phyloP scores from a whole-genome alignment of 257 asterid genomes.

The Nicotiana attenuata region DNA sequence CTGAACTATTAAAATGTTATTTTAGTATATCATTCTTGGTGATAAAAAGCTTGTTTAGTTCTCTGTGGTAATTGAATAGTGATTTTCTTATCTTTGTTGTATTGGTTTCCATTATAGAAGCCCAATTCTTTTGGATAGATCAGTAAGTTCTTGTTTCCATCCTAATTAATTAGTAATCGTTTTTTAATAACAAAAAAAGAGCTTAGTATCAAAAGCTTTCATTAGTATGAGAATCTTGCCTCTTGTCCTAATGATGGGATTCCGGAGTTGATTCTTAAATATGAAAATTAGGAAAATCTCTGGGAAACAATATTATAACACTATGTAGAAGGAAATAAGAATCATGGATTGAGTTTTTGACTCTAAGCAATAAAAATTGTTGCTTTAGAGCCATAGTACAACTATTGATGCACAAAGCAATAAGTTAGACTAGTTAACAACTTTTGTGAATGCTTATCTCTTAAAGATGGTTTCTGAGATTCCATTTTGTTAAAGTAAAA shows the following conservation, averaged over 20 bases:
- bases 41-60: not conserved
- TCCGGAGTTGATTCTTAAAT: not conserved
- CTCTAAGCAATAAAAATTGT: not conserved
- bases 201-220: not conserved
- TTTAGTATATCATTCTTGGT: slow-evolving; percentile 2
- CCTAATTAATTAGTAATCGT: not conserved
- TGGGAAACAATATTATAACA: not conserved
- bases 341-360: not conserved
- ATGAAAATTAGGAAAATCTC: not conserved
- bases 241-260: not conserved
- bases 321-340: not conserved
- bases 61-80: not conserved
- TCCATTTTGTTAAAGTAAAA: not conserved
- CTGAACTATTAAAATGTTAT: not conserved
- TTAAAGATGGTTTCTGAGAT: not conserved
- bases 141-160: not conserved
- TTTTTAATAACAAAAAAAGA: not conserved
- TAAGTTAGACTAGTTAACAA: not conserved
- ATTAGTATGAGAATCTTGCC: not conserved
- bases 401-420: not conserved
- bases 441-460: not conserved
- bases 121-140: not conserved
- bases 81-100: not conserved
- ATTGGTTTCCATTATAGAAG: not conserved
- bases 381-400: not conserved